phyloP scores from a whole-genome alignment of 2,329 filamentous ascomycete genomes.

The Eutypa lata region DNA sequence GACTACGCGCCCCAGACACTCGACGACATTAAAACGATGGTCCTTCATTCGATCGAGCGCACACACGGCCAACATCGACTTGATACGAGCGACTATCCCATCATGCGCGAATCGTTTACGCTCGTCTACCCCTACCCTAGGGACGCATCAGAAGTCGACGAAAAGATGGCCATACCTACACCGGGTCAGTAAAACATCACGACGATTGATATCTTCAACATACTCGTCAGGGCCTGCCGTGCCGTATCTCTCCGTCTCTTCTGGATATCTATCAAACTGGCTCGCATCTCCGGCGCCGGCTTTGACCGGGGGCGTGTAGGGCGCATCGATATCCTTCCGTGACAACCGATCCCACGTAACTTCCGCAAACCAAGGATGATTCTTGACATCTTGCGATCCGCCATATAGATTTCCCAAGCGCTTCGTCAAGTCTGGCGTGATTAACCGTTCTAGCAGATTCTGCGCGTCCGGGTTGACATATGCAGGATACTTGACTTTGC shows the following conservation, averaged over 20 bases:
- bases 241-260: conserved; percentile 93
- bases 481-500: conserved; percentile 91
- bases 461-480: conserved; percentile 95
- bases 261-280: conserved; percentile 96
- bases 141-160: conserved; percentile 61
- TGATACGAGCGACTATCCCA: no score
- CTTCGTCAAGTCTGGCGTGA: conserved; percentile 93
- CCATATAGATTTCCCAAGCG: conserved; percentile 90
- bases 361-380: conserved; percentile 93
- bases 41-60: no score
- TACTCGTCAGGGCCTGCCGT: conserved; percentile 77
- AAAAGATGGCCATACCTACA: conserved; percentile 71
- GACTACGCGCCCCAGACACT: no score
- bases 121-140: background rate
- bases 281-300: conserved; percentile 92
- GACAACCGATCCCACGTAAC: conserved; percentile 95
- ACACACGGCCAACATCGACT: no score
- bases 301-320: conserved; percentile 93
- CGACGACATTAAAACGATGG: no score
- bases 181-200: background rate
- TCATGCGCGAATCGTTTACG: no score
- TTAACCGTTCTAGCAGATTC: conserved; percentile 85
- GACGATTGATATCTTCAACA: conserved; percentile 39
- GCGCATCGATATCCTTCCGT: conserved; percentile 96
- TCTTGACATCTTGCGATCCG: conserved; percentile 89